Conservation (phyloP, 371 early-diverging fungal genomes). For the Syncephalastrum contaminatum region DNA sequence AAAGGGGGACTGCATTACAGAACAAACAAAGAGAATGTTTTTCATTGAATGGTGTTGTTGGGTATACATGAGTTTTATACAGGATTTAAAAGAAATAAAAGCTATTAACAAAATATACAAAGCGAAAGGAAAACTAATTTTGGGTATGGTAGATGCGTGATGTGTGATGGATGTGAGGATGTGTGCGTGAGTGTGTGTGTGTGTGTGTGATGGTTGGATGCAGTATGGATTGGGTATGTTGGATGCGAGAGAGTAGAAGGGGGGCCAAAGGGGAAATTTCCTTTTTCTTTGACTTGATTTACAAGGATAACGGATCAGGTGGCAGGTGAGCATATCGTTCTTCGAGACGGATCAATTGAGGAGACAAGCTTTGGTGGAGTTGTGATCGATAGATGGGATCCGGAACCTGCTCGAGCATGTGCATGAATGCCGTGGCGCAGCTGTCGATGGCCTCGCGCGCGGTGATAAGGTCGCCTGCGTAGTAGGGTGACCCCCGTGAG, state of each 20-base stretch:
- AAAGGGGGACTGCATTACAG: no score
- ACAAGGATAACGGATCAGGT: slow-evolving; percentile 5
- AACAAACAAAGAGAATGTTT: slow-evolving; percentile 1
- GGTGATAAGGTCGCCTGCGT: slow-evolving; percentile 34
- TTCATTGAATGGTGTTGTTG: background rate
- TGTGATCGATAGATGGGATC: slow-evolving; percentile 16
- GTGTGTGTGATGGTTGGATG: slow-evolving; percentile 1
- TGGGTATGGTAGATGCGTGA: background rate
- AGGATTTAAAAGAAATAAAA: slow-evolving; percentile 1
- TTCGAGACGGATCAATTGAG: slow-evolving; percentile 27
- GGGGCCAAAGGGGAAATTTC: background rate
- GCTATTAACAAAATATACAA: no score
- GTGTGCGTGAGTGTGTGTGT: background rate
- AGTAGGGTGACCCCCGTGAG: slow-evolving; percentile 38
- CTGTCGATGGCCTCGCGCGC: slow-evolving; percentile 37
- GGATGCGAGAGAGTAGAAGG: background rate
- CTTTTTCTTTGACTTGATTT: no score
- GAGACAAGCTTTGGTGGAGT: slow-evolving; percentile 27
- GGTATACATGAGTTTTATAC: slow-evolving; percentile 2
- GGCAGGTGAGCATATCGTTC: slow-evolving; percentile 25
- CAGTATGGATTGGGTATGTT: slow-evolving; percentile 1
- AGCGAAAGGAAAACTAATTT: background rate
- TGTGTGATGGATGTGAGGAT: background rate
- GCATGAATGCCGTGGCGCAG: slow-evolving; percentile 25
- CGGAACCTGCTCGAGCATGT: slow-evolving; percentile 21